These are phyloP conservation scores for Colletotrichum endophyticum DNA, from an alignment of 2,329 filamentous ascomycete genomes.

Conservation along the genomic window DNA sequence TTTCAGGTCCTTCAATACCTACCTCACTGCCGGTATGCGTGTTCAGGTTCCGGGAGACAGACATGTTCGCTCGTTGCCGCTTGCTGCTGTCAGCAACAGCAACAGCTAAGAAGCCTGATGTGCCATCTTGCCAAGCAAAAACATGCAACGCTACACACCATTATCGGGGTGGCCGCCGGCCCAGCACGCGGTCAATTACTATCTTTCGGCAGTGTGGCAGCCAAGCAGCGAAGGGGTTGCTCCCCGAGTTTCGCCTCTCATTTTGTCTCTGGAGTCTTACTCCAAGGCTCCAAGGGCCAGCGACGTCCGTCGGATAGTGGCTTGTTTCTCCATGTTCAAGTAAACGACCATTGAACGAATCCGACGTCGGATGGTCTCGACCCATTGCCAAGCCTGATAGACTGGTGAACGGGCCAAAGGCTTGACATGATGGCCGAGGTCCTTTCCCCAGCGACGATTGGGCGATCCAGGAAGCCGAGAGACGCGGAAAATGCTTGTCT, in stretches of 20 bases:
- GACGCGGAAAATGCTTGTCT: background rate
- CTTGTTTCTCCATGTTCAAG: background rate
- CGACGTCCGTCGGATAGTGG: background rate
- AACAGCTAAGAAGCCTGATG: background rate
- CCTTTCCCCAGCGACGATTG: background rate
- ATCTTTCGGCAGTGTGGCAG: background rate
- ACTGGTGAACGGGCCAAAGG: background rate
- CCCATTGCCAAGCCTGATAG: background rate
- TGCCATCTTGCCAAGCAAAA: background rate
- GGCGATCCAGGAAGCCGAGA: background rate
- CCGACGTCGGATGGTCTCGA: slow-evolving; percentile 10
- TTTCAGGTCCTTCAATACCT: background rate
- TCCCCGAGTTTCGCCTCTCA: background rate
- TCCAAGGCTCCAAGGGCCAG: background rate
- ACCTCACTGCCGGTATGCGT: background rate
- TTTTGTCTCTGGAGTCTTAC: background rate
- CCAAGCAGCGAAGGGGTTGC: background rate
- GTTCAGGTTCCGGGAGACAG: background rate
- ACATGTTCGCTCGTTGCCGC: background rate
- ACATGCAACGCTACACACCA: background rate
- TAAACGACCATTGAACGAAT: background rate
- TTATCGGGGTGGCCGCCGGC: slow-evolving; percentile 7
- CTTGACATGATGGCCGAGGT: background rate
- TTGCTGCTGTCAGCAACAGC: background rate
- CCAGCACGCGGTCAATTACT: background rate